Base-by-base conservation (phyloP, 208 protist genomes). In the Crithidia expoeki region DNA sequence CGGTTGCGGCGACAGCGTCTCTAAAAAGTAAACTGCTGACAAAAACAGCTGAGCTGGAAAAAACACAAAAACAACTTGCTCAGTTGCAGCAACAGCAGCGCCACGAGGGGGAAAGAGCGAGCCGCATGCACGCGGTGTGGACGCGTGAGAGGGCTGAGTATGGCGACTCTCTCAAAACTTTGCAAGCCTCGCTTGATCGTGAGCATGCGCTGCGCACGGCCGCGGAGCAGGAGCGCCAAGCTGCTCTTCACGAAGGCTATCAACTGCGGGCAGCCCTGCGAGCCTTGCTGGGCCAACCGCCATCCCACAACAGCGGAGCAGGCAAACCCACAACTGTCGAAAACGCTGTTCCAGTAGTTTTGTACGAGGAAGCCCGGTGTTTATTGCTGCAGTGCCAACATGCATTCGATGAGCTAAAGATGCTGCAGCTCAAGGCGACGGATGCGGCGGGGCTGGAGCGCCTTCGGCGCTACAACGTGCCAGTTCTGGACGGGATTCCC, bases 321-420 rank as follows among this genome's bases (percentile, higher is more conserved):
- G 36, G 16, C 16, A 44, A 27, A 2, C 4, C 34, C 5, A 12
- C 40, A 7, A 16, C 42, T 19, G 30, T 16, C 16, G 34, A 27
- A 30, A 11, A 21, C 21, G 12, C 44, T 0, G 74, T 69, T 1
- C 74, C 74, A 4, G n/a, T 67, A 16, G 25, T 21, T 1, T 50
- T 75, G 7, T 80, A 80, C 68, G 28, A 46, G 12, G 63, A 69
- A 33, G 56, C 63, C n/a, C 68, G 69, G 4, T 36, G 44, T 12
- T 50, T 74, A 0, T 61, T 74, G 6, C 36, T 52, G 14, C 46
- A 40, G 2, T 80, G 64, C 52, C 28, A 69, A 44, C 49, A 19
- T n/a, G 42, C 44, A 27, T 65, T 80, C 21, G 63, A 7, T 17
- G 74, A 80, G 49, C 30, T 81, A 27, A 72, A 66, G 59, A 68